Evolutionary conservation across 129 eudicot genomes (phyloP).

Genomic region (Flaveria robusta): DNA sequence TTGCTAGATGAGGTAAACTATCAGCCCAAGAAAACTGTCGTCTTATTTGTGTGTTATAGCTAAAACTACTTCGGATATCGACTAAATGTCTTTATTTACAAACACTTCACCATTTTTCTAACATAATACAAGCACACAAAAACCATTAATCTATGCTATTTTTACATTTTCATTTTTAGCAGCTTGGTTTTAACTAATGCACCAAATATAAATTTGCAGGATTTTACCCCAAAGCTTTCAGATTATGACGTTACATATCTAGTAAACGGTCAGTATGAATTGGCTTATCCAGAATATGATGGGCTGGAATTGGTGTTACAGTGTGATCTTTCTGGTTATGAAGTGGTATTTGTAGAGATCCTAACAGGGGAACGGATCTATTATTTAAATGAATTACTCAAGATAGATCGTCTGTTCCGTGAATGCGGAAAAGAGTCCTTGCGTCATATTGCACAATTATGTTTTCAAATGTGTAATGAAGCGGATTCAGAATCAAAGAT

Average conservation of each 20-base stretch:
- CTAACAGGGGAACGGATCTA: background rate
- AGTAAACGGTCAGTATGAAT: background rate
- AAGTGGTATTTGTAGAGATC: conserved; percentile 17
- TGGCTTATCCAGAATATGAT: background rate
- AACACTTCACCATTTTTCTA: no score
- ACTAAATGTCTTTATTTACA: no score
- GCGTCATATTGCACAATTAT: background rate
- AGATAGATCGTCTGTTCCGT: background rate
- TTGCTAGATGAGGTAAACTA: conserved; percentile 26
- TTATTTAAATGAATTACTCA: background rate
- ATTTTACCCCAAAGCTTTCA: conserved; percentile 26
- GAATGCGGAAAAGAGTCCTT: background rate
- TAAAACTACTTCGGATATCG: no score
- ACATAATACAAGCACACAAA: no score
- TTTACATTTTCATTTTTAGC: no score
- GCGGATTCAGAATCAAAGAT: background rate
- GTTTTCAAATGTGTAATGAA: conserved; percentile 14
- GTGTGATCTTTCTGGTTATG: background rate
- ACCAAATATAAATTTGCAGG: conserved; percentile 17
- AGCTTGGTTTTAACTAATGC: no score
- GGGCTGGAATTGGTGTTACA: background rate
- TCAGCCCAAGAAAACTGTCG: no score
- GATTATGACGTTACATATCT: conserved; percentile 1
- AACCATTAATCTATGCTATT: no score
- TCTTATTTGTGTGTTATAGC: no score